These are phyloP conservation scores for Gremmenia infestans DNA, from an alignment of 2,329 filamentous ascomycete species.

Conservation along the genomic window DNA sequence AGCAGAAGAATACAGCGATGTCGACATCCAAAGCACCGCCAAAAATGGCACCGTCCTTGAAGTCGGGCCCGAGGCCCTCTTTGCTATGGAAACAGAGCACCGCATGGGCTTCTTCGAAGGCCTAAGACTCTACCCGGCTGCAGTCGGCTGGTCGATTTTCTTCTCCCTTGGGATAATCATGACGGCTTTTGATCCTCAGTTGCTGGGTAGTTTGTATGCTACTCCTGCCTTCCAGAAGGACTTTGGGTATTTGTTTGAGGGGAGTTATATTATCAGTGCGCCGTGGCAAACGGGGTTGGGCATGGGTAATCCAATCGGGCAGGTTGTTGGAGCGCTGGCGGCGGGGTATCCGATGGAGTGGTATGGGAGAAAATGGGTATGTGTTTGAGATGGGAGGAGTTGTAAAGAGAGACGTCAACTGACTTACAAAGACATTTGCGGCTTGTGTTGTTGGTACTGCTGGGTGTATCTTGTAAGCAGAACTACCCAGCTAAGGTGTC, in stretches of 20 bases:
- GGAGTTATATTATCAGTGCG: conserved; percentile 20
- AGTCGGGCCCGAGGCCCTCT: too few species aligned
- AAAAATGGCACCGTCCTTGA: too few species aligned
- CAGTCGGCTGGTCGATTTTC: conserved; percentile 24
- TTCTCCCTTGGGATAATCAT: conserved; percentile 25
- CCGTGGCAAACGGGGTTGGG: conserved; percentile 26
- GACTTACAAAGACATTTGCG: conserved; percentile 8
- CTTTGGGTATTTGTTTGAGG: conserved; percentile 19
- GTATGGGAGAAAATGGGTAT: conserved; percentile 16
- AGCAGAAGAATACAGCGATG: too few species aligned
- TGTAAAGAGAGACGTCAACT: background rate
- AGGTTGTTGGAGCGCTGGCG: conserved; percentile 38
- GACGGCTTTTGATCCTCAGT: conserved; percentile 23
- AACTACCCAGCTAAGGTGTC: conserved; percentile 29
- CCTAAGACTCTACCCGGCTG: conserved; percentile 18
- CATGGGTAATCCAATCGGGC: conserved; percentile 24
- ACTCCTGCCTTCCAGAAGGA: conserved; percentile 21
- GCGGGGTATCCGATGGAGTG: conserved; percentile 36
- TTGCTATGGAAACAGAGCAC: conserved; percentile 12
- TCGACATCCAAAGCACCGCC: too few species aligned
- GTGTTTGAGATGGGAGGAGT: background rate
- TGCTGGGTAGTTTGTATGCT: conserved; percentile 23
- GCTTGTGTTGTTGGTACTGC: conserved; percentile 8
- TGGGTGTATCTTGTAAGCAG: background rate
- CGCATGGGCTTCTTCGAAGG: conserved; percentile 17